A percentile compares a stretch with the other conserved stretches of the same genome.
These are phyloP conservation scores for Tolypocladium tropicale DNA, from an alignment of 2,329 filamentous ascomycete genomes.

Conservation along the genomic window DNA sequence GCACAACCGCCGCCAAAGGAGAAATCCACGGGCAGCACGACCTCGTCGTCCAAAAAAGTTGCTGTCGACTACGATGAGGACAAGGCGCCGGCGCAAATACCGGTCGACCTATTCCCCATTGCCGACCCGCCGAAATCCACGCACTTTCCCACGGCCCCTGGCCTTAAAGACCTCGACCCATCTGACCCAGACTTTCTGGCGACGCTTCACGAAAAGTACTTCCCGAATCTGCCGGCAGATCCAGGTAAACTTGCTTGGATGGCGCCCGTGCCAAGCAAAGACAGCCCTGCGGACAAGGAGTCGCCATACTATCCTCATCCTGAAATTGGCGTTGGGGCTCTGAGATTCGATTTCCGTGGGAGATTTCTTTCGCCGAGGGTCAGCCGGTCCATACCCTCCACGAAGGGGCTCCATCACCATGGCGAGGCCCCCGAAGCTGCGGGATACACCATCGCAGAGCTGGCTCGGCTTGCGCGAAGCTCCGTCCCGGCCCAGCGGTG, in stretches of 20 bases:
- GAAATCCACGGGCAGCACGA: background rate
- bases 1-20: constrained; percentile 3
- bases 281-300: constrained; percentile 54
- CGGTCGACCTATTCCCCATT: constrained; percentile 31
- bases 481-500: constrained; percentile 80
- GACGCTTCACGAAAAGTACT: constrained; percentile 86
- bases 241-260: constrained; percentile 87
- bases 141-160: constrained; percentile 51
- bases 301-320: constrained; percentile 77
- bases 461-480: constrained; percentile 71
- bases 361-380: constrained; percentile 67
- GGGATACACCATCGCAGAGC: constrained; percentile 84
- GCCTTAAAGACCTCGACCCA: constrained; percentile 67
- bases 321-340: constrained; percentile 59
- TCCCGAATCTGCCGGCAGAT: constrained; percentile 76
- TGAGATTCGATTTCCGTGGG: constrained; percentile 86
- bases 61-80: constrained; percentile 29
- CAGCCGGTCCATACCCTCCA: constrained; percentile 63
- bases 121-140: constrained; percentile 30
- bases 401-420: constrained; percentile 84
- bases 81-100: constrained; percentile 28
- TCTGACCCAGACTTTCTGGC: constrained; percentile 72
- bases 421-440: constrained; percentile 86
- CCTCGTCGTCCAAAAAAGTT: constrained; percentile 14
- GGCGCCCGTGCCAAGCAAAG: constrained; percentile 56